Percentiles rank a stretch among this genome's conserved stretches.
phyloP scores from a whole-genome alignment of 208 protist genomes.

The Ichthyophonus hoferi region DNA sequence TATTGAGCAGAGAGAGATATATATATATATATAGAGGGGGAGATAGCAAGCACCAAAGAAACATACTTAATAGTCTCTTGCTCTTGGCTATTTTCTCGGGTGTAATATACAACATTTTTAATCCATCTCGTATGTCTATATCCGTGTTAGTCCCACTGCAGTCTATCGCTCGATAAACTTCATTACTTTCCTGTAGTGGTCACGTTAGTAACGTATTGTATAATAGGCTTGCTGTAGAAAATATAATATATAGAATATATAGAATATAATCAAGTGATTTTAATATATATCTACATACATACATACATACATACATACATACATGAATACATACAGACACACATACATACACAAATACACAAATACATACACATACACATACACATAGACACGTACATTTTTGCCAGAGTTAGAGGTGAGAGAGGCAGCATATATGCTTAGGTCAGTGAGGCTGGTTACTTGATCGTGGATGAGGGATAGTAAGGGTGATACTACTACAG shows the following conservation, averaged over 20 bases:
- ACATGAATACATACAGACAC: no score
- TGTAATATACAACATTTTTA: slow-evolving; percentile 64
- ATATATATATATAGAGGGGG: no score
- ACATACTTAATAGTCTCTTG: slow-evolving; percentile 26
- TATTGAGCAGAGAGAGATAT: no score
- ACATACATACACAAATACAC: no score
- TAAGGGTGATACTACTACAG: slow-evolving; percentile 80
- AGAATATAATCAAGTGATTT: not conserved
- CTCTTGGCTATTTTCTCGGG: slow-evolving; percentile 60
- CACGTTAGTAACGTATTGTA: not conserved
- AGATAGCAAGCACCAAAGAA: no score
- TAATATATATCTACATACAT: not conserved
- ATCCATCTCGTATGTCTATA: not conserved
- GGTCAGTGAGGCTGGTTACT: not conserved
- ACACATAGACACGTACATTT: not conserved
- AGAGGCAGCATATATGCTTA: not conserved
- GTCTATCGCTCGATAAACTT: not conserved
- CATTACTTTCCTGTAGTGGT: not conserved
- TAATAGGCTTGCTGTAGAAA: not conserved
- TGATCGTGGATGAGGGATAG: slow-evolving; percentile 88
- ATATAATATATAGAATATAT: not conserved
- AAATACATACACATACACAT: no score
- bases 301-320: no score
- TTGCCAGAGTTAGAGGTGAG: not conserved
- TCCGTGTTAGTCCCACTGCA: not conserved